Percentiles rank a stretch among this genome's conserved stretches.
phyloP scores from a whole-genome alignment of 768 basidiomycete genomes.

The Leccinellum albellum region DNA sequence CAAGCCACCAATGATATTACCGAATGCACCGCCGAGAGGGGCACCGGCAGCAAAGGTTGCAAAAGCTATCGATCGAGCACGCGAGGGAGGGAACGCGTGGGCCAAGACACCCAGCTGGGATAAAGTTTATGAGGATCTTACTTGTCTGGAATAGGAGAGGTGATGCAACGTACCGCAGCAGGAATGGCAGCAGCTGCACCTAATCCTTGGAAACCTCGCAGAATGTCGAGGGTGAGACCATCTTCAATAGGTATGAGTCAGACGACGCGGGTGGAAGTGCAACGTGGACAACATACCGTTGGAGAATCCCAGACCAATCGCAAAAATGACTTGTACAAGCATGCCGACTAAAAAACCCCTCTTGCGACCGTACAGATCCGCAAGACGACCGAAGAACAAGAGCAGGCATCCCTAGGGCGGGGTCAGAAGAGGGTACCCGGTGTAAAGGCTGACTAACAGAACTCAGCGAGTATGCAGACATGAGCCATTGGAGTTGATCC shows the following conservation, averaged over 20 bases:
- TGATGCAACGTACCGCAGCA: slow-evolving; percentile 48
- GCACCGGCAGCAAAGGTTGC: slow-evolving; percentile 83
- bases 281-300: slow-evolving; percentile 34
- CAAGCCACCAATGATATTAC: slow-evolving; percentile 66
- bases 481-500: slow-evolving; percentile 60
- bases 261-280: background rate
- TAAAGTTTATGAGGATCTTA: background rate
- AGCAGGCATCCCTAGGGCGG: slow-evolving; percentile 70
- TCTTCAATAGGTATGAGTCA: slow-evolving; percentile 34
- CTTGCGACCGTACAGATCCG: slow-evolving; percentile 77
- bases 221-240: slow-evolving; percentile 57
- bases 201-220: slow-evolving; percentile 78
- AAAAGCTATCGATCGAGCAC: slow-evolving; percentile 71
- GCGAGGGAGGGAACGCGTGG: slow-evolving; percentile 65
- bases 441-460: slow-evolving; percentile 43
- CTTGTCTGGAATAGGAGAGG: background rate
- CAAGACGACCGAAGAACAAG: slow-evolving; percentile 72
- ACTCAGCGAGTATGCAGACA: slow-evolving; percentile 64
- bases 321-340: slow-evolving; percentile 48
- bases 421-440: slow-evolving; percentile 1
- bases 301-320: slow-evolving; percentile 63
- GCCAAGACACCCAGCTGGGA: slow-evolving; percentile 77
- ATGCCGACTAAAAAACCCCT: slow-evolving; percentile 62
- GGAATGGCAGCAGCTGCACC: slow-evolving; percentile 76
- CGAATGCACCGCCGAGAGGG: slow-evolving; percentile 74